phyloP scores from a whole-genome alignment of 345 rosid genomes.

The Erodium maritimum region DNA sequence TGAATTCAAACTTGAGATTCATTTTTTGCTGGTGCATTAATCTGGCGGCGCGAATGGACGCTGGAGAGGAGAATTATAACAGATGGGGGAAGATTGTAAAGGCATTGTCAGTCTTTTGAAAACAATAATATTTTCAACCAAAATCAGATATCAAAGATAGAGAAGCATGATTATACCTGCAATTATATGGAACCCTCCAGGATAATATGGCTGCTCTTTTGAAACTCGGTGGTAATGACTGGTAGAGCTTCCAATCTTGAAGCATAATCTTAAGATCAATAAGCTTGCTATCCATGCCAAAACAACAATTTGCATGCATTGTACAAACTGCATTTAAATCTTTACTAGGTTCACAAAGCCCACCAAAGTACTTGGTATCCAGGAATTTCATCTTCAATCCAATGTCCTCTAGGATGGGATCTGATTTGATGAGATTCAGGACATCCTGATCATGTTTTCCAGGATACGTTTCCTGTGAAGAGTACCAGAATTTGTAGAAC shows the following conservation, averaged over 20 bases:
- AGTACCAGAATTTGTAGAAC: slow-evolving; percentile 77
- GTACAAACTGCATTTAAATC: slow-evolving; percentile 65
- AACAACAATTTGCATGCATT: slow-evolving; percentile 87
- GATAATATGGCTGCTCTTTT: slow-evolving; percentile 28
- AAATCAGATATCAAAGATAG: not conserved
- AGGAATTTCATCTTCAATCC: slow-evolving; percentile 59
- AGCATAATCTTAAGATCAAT: slow-evolving; percentile 68
- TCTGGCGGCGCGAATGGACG: slow-evolving; percentile 29
- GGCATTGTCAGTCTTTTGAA: not conserved
- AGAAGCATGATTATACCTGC: slow-evolving; percentile 38
- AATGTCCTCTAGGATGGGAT: slow-evolving; percentile 31
- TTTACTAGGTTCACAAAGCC: slow-evolving; percentile 75
- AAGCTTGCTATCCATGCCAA: slow-evolving; percentile 66
- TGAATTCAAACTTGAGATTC: not conserved
- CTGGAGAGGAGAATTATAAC: slow-evolving; percentile 21
- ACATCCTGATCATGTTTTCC: slow-evolving; percentile 72
- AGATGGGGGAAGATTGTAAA: not conserved
- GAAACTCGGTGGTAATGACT: slow-evolving; percentile 43
- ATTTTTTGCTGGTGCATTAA: slow-evolving; percentile 12
- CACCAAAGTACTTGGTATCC: slow-evolving; percentile 69
- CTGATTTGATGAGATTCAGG: slow-evolving; percentile 50
- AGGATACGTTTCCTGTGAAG: slow-evolving; percentile 41
- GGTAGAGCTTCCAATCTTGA: slow-evolving; percentile 57
- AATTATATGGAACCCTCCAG: slow-evolving; percentile 78
- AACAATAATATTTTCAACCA: not conserved